These are phyloP conservation scores for Hericium erinaceus DNA, from an alignment of 768 basidiomycete genomes.

Conservation along the genomic window DNA sequence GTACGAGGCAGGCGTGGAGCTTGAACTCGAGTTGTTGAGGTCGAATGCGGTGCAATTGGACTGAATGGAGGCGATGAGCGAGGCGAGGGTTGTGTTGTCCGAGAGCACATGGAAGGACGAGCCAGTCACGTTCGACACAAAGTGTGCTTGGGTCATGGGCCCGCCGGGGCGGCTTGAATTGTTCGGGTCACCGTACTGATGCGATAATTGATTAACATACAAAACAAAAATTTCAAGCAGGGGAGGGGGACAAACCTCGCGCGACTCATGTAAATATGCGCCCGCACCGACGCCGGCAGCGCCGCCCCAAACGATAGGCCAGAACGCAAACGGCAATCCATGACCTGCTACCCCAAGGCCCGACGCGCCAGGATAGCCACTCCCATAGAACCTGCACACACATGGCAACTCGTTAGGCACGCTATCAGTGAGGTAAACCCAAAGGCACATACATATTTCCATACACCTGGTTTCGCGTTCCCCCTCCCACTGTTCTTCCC, in stretches of 20 bases:
- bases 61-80: conserved; percentile 21
- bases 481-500: conserved; percentile 18
- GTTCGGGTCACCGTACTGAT: conserved; percentile 26
- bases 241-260: conserved; percentile 10
- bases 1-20: conserved; percentile 9
- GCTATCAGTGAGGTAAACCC: background rate
- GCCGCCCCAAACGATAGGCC: conserved; percentile 18
- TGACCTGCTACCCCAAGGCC: conserved; percentile 9
- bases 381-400: conserved; percentile 17
- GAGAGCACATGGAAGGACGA: conserved; percentile 26
- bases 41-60: conserved; percentile 19
- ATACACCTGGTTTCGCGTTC: conserved; percentile 14
- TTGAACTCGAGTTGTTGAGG: conserved; percentile 7
- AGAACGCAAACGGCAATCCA: conserved; percentile 19
- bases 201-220: too few relatives aligned
- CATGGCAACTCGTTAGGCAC: background rate
- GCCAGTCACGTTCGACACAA: conserved; percentile 20
- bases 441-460: conserved; percentile 14
- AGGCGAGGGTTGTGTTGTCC: conserved; percentile 25
- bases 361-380: conserved; percentile 18
- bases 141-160: conserved; percentile 17
- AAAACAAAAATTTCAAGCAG: background rate
- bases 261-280: conserved; percentile 8
- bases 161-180: conserved; percentile 29
- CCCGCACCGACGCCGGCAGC: background rate